Conservation (phyloP, 176 grass and related monocot genomes). For the Hyparrhenia diplandra region DNA sequence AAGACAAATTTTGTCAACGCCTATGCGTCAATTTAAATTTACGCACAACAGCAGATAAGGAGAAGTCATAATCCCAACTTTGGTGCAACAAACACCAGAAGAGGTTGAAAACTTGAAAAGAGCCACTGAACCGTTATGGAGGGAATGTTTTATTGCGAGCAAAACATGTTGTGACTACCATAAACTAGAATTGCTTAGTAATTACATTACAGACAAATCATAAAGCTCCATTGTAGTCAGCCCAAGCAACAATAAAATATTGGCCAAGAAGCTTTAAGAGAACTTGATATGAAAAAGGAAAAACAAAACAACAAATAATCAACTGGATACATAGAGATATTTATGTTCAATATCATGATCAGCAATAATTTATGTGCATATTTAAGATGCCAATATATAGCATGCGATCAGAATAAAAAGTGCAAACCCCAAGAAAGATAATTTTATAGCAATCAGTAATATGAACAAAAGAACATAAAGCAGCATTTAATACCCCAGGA, state of each 20-base stretch:
- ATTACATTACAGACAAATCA: neutral
- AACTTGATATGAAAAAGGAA: neutral
- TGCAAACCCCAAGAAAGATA: neutral
- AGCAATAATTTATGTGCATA: slow-evolving; percentile 4
- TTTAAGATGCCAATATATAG: neutral
- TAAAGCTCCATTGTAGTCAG: neutral
- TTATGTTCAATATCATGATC: neutral
- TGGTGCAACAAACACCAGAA: neutral
- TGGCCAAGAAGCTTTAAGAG: neutral
- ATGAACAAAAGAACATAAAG: neutral
- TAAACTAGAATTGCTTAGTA: neutral
- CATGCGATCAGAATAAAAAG: neutral
- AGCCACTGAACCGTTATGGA: neutral
- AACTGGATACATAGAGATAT: neutral
- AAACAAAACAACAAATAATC: neutral
- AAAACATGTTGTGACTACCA: neutral
- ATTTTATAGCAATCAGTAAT: neutral
- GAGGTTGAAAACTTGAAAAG: neutral
- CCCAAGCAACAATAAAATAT: neutral
- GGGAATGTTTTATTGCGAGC: neutral
- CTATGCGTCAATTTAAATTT: neutral
- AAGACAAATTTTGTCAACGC: neutral
- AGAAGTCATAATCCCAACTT: neutral
- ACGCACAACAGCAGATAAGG: neutral
- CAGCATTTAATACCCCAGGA: slow-evolving; percentile 58